phyloP scores from a whole-genome alignment of 306 rosid species.

The cucumber (Cucumis sativus) region Cucumber_9930_V3 NC_026659.2:31191001-31191500 shows the following conservation, averaged over 20 bases:
- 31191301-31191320: constrained; percentile 61
- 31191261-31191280: constrained; percentile 53
- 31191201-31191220: constrained; percentile 44
- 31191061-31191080: background rate
- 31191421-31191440: constrained; percentile 39
- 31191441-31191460: constrained; percentile 29
- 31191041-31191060: background rate
- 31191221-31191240: constrained; percentile 47
- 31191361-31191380: constrained; percentile 68
- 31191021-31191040: constrained; percentile 17
- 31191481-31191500: constrained; percentile 46
- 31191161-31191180: background rate
- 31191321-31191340: constrained; percentile 29
- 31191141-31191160: constrained; percentile 36
- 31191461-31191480: constrained; percentile 38
- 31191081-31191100: too few relatives aligned
- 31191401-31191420: constrained; percentile 44
- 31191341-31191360: constrained; percentile 25
- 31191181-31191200: constrained; percentile 59
- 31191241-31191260: constrained; percentile 49
- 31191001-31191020: constrained; percentile 36
- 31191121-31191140: constrained; percentile 64
- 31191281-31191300: constrained; percentile 57
- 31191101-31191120: background rate
- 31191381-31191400: constrained; percentile 45